Evolutionary conservation across 2,329 filamentous ascomycete genomes (phyloP).

Genomic region (Penicillium frequentans): DNA sequence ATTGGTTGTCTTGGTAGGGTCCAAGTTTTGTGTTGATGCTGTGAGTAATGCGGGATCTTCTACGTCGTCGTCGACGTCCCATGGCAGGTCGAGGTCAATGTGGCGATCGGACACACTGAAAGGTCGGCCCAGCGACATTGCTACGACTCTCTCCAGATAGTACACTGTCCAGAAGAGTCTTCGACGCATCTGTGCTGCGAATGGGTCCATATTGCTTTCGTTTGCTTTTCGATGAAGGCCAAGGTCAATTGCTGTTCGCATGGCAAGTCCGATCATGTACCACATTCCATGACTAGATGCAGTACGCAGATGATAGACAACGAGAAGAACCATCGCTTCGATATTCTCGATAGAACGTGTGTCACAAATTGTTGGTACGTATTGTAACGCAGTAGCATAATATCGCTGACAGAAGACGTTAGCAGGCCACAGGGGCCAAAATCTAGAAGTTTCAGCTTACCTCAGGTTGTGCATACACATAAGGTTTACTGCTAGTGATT

Average conservation of each 20-base stretch:
- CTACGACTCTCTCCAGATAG: constrained; percentile 51
- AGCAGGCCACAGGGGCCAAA: background rate
- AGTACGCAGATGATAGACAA: constrained; percentile 54
- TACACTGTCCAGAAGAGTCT: constrained; percentile 56
- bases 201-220: constrained; percentile 43
- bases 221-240: constrained; percentile 52
- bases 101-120: constrained; percentile 53
- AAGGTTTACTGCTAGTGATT: constrained; percentile 49
- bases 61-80: constrained; percentile 46
- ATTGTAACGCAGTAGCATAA: constrained; percentile 51
- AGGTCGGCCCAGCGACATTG: constrained; percentile 52
- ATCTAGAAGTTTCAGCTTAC: constrained; percentile 23
- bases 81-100: constrained; percentile 51
- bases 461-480: constrained; percentile 45
- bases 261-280: constrained; percentile 57
- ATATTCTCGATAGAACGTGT: constrained; percentile 53
- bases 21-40: constrained; percentile 25
- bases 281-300: constrained; percentile 53
- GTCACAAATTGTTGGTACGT: constrained; percentile 51
- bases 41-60: constrained; percentile 36
- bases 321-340: constrained; percentile 53
- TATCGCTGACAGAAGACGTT: constrained; percentile 40
- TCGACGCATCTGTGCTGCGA: constrained; percentile 47
- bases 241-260: constrained; percentile 55
- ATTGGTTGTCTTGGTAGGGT: constrained; percentile 31